These are phyloP conservation scores for Colletotrichum musae DNA, from an alignment of 2,329 filamentous ascomycete species.

Conservation along the genomic window DNA sequence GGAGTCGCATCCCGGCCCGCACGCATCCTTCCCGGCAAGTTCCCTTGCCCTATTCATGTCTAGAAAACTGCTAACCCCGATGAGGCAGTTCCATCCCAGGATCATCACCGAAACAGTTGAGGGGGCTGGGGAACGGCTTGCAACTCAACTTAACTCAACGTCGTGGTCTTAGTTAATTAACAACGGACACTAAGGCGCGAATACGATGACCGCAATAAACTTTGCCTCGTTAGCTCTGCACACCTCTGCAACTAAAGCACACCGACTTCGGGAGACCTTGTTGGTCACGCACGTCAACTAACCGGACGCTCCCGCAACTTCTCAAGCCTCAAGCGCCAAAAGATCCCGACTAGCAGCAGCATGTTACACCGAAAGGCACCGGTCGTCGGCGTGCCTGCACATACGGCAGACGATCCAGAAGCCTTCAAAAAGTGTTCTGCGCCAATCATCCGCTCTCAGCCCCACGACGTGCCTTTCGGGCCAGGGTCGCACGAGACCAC, in stretches of 20 bases:
- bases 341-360: conserved; percentile 6
- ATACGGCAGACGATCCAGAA: background rate
- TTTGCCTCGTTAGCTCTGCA: conserved; percentile 21
- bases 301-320: background rate
- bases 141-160: background rate
- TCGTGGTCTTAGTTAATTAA: background rate
- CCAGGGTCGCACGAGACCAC: conserved; percentile 26
- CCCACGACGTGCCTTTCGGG: conserved; percentile 12
- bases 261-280: conserved; percentile 27
- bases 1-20: background rate
- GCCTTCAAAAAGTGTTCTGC: background rate
- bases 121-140: background rate
- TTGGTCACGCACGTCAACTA: background rate
- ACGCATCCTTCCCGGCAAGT: background rate
- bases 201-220: background rate
- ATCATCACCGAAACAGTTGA: background rate
- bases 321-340: conserved; percentile 1
- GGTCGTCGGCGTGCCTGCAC: conserved; percentile 4
- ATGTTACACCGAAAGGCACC: conserved; percentile 1
- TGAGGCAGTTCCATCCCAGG: background rate
- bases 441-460: conserved; percentile 16
- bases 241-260: conserved; percentile 11
- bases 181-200: conserved; percentile 2
- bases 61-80: background rate
- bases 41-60: background rate